Evolutionary conservation across 495 filamentous ascomycete species (phyloP), one percentile per base, ranked within the genome.

Genomic region (Penicillium daleae): DNA sequence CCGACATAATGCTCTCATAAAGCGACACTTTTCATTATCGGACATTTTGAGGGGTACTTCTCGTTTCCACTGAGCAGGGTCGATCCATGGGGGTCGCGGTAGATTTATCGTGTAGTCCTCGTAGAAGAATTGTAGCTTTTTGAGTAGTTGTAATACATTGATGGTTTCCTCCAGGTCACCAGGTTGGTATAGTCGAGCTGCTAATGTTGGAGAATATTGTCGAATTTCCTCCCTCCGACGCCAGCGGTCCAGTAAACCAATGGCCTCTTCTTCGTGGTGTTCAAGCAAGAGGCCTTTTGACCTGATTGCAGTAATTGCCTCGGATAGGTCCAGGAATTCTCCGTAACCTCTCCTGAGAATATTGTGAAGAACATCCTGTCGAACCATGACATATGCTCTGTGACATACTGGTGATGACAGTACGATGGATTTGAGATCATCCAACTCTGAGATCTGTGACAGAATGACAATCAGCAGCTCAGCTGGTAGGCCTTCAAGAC

Each of bases 391-490:
- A 46, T 72, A 72, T 40, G 60, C 62, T n/a, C 61, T 48, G 44
- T 72, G 60, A 44, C 52, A 70, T 56, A 15, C 32, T 6, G 61
- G 67, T 13, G 69, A 72, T 61, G 67, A 55, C 35, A 58, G 50
- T 13, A 72, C 62, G 24, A 72, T 48, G 15, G 64, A 70, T 53
- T 58, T 65, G 26, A 72, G 62, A 22, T 56, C 48, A 24, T 57
- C 52, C 3, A 24, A 4, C 31, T 67, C 55, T 10, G 33, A 33
- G 39, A 67, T 24, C 50, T 61, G 53, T 3, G 44, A 66, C 32
- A 70, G 44, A 54, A 72, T 66, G 33, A 64, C 46, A 56, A 67
- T 64, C n/a, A 59, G 57, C 4, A 72, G 55, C 62, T 72, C 69
- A 1, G 37, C 26, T 17, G 69, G 69, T 35, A 72, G 56, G 63